phyloP scores from a whole-genome alignment of 176 grass and related monocot genomes.

The barley (Hordeum vulgare) region DNA sequence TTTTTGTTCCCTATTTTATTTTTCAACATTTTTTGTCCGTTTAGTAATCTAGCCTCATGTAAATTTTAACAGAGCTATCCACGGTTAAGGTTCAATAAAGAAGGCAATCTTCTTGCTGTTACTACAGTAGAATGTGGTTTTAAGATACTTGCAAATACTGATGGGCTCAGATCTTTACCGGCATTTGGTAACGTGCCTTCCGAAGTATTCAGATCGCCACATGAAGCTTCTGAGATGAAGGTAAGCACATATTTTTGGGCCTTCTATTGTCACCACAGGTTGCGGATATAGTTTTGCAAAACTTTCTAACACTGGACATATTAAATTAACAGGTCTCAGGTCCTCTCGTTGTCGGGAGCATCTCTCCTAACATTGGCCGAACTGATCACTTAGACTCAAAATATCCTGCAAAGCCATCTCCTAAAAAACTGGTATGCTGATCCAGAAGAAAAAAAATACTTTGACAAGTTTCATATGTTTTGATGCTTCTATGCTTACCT shows the following conservation, averaged over 20 bases:
- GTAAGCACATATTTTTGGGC: conserved; percentile 23
- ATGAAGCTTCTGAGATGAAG: conserved; percentile 86
- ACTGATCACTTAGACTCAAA: conserved; percentile 76
- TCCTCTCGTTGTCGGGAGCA: conserved; percentile 60
- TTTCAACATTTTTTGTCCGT: not conserved
- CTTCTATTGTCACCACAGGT: conserved; percentile 4
- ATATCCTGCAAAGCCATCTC: conserved; percentile 85
- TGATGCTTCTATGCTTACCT: conserved; percentile 2
- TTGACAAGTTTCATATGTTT: not conserved
- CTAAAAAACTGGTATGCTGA: conserved; percentile 52
- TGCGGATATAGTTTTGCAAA: conserved; percentile 1
- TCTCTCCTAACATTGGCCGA: conserved; percentile 66
- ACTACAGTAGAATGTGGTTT: conserved; percentile 67
- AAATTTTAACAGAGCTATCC: conserved; percentile 51
- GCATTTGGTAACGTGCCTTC: conserved; percentile 37
- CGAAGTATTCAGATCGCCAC: conserved; percentile 69
- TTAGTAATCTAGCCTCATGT: conserved; percentile 20
- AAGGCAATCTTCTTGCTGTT: conserved; percentile 95
- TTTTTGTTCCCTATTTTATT: conserved; percentile 16
- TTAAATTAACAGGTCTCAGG: conserved; percentile 56
- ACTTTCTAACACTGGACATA: conserved; percentile 7
- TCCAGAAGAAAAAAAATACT: not conserved
- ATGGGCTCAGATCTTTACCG: conserved; percentile 61
- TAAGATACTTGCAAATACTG: conserved; percentile 90
- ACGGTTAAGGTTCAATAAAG: conserved; percentile 90